phyloP scores from a whole-genome alignment of 352 stramenopile genomes.

The Thalassiosira mediterranea region DNA sequence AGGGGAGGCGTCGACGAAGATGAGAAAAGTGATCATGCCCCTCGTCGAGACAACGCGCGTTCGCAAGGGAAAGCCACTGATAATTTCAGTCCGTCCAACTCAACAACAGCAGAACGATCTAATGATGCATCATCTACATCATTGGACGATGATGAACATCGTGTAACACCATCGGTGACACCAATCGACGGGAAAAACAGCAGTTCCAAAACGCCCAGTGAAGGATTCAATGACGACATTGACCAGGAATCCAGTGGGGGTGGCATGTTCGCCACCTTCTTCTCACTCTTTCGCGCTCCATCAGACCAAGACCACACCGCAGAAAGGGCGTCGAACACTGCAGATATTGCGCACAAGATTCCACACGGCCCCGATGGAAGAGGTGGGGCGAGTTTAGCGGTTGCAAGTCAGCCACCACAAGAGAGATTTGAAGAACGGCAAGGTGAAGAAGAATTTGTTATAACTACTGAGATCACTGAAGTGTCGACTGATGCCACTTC shows the following conservation, averaged over 20 bases:
- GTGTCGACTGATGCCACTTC: neutral
- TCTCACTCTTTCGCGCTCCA: slow-evolving; percentile 7
- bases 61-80: neutral
- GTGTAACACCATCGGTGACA: neutral
- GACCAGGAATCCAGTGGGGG: neutral
- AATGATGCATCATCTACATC: neutral
- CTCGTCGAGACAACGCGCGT: too few relatives aligned
- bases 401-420: neutral
- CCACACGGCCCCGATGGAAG: slow-evolving; percentile 33
- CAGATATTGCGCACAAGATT: slow-evolving; percentile 22
- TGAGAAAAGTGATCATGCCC: too few relatives aligned
- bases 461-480: neutral
- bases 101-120: neutral
- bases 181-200: neutral
- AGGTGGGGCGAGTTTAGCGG: slow-evolving; percentile 16
- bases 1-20: slow-evolving; percentile 5
- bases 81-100: neutral
- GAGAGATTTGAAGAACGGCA: neutral
- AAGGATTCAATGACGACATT: too few relatives aligned
- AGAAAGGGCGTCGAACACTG: neutral
- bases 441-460: neutral
- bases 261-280: neutral
- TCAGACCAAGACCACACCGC: neutral
- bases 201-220: neutral
- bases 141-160: neutral